Evolutionary conservation across 169 alveolate species (phyloP).

Genomic region (Plasmodium inui): DNA sequence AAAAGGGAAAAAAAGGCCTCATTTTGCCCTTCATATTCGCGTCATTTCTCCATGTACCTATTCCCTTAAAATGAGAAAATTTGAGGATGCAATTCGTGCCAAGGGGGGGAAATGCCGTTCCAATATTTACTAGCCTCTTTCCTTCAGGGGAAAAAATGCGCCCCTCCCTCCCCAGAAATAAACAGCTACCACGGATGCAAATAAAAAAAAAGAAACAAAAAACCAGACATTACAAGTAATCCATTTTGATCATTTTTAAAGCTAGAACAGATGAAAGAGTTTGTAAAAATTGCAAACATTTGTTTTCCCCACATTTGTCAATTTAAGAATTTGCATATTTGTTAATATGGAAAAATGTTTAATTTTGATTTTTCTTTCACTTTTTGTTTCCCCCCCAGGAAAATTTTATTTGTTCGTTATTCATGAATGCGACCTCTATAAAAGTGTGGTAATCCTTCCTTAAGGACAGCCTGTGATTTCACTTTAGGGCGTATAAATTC

Average conservation of each 20-base stretch:
- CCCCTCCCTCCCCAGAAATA: neutral
- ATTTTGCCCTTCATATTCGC: neutral
- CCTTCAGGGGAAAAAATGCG: neutral
- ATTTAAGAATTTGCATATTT: constrained; percentile 13
- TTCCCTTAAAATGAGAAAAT: neutral
- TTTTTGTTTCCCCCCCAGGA: neutral
- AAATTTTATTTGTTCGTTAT: neutral
- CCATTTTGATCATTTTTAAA: neutral
- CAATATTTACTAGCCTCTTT: neutral
- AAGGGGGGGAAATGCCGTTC: neutral
- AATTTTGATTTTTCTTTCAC: neutral
- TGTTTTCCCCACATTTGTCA: constrained; percentile 11
- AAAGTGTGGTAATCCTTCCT: neutral
- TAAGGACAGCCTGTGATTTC: neutral
- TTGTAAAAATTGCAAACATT: neutral
- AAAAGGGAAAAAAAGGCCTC: neutral
- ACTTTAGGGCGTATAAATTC: neutral
- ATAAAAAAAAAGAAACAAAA: neutral
- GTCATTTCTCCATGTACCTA: neutral
- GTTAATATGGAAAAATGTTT: neutral
- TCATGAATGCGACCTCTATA: neutral
- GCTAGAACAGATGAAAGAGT: neutral
- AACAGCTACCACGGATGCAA: neutral
- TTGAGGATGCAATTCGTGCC: neutral
- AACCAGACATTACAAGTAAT: neutral